Percentiles rank a stretch among this genome's conserved stretches.
phyloP scores from a whole-genome alignment of 2,329 filamentous ascomycete genomes.

The Blumeria hordei region DNA sequence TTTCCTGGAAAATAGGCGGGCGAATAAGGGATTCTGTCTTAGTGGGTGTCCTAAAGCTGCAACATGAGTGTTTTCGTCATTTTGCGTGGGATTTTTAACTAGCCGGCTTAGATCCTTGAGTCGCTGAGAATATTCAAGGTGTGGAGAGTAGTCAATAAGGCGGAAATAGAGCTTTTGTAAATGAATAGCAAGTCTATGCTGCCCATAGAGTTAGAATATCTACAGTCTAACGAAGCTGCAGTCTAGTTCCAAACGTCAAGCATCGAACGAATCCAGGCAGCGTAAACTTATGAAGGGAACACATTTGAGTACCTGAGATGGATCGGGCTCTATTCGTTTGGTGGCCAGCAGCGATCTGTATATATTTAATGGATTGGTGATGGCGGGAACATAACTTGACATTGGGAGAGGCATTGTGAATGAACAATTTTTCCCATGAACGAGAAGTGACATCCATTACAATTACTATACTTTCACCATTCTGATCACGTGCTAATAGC shows the following conservation, averaged over 20 bases:
- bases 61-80: constrained; percentile 17
- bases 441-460: no score
- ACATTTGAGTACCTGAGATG: constrained; percentile 24
- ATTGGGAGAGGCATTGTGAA: background rate
- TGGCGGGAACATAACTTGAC: constrained; percentile 21
- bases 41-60: constrained; percentile 30
- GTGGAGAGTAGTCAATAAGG: constrained; percentile 41
- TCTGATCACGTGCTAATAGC: no score
- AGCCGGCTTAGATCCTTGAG: constrained; percentile 32
- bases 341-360: constrained; percentile 49
- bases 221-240: background rate
- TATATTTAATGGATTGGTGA: constrained; percentile 51
- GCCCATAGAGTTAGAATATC: background rate
- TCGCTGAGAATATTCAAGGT: constrained; percentile 40
- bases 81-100: constrained; percentile 14
- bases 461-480: no score
- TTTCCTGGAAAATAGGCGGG: constrained; percentile 31
- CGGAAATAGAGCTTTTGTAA: constrained; percentile 45
- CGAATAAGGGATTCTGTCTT: constrained; percentile 32
- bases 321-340: constrained; percentile 37
- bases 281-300: background rate
- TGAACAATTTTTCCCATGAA: background rate
- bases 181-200: constrained; percentile 46
- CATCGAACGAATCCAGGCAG: background rate
- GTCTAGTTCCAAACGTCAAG: background rate